These are phyloP conservation scores for Fusarium newnesense DNA, from an alignment of 2,329 filamentous ascomycete species.

Conservation along the genomic window DNA sequence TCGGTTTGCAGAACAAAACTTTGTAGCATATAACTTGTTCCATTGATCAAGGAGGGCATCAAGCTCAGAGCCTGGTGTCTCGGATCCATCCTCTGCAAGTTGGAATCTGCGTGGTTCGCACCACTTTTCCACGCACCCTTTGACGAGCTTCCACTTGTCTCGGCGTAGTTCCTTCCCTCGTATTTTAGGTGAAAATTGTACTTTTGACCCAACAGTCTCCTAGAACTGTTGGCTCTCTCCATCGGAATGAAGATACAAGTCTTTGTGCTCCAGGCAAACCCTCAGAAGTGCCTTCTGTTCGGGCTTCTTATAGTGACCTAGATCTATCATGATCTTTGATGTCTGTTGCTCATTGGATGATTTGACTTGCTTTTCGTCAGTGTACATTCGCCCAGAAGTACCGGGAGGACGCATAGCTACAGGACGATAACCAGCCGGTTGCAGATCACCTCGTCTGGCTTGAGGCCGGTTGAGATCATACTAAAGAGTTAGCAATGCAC, in stretches of 20 bases:
- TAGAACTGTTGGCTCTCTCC: background rate
- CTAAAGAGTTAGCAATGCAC: conserved; percentile 22
- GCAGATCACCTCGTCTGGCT: conserved; percentile 23
- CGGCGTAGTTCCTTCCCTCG: fast-evolving
- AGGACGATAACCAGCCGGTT: background rate
- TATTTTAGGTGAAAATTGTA: fast-evolving
- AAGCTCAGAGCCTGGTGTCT: fast-evolving
- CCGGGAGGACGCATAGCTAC: fast-evolving
- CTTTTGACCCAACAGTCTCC: background rate
- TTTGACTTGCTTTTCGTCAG: fast-evolving
- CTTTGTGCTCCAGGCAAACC: background rate
- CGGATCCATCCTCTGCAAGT: background rate
- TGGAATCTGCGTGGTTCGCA: background rate
- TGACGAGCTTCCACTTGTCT: background rate
- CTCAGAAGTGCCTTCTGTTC: background rate
- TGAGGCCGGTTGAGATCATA: background rate
- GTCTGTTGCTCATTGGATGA: fast-evolving
- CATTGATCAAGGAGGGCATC: fast-evolving
- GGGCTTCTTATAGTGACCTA: fast-evolving
- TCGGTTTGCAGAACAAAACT: background rate
- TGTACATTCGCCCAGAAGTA: fast-evolving
- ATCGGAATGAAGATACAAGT: background rate
- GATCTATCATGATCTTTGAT: background rate
- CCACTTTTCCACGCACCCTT: background rate
- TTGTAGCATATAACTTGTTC: fast-evolving